These are phyloP conservation scores for Starmera stellimalicola DNA, from an alignment of 1,139 yeast genomes.

Conservation along the genomic window DNA sequence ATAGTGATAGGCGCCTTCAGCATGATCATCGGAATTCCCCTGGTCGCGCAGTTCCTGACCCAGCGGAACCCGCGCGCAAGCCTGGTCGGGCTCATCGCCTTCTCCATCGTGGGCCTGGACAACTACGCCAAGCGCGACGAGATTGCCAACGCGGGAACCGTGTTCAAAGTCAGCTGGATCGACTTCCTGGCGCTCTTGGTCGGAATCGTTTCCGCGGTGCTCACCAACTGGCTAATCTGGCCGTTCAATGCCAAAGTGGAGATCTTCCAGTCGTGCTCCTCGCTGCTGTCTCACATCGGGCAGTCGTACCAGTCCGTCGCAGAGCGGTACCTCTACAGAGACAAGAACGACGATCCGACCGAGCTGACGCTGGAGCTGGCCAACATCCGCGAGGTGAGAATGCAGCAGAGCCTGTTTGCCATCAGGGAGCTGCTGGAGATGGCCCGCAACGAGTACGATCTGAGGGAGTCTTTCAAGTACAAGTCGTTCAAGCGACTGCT, in stretches of 20 bases:
- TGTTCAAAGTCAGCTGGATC: conserved; percentile 32
- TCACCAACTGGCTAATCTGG: conserved; percentile 38
- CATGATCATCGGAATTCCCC: conserved; percentile 25
- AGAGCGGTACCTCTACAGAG: conserved; percentile 39
- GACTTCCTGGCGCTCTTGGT: conserved; percentile 29
- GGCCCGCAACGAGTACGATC: conserved; percentile 30
- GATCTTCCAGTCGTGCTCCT: conserved; percentile 29
- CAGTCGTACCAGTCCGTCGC: conserved; percentile 38
- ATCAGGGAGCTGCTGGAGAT: conserved; percentile 27
- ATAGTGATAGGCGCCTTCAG: conserved; percentile 33
- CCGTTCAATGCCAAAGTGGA: conserved; percentile 38
- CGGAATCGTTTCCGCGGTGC: conserved; percentile 28
- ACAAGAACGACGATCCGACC: conserved; percentile 35
- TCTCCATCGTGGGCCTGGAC: conserved; percentile 30
- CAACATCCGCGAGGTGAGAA: conserved; percentile 37
- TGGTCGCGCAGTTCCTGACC: conserved; percentile 26
- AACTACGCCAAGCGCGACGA: conserved; percentile 15
- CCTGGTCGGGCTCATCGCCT: conserved; percentile 29
- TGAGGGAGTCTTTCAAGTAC: conserved; percentile 21
- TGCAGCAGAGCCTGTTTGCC: conserved; percentile 33
- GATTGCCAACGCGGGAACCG: conserved; percentile 10
- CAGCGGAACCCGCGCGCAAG: conserved; percentile 32
- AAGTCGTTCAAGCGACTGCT: conserved; percentile 23
- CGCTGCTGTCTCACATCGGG: conserved; percentile 30
- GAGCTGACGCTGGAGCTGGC: conserved; percentile 32